These are phyloP conservation scores for Capsicum baccatum DNA, from an alignment of 257 asterid genomes.

Conservation along the genomic window DNA sequence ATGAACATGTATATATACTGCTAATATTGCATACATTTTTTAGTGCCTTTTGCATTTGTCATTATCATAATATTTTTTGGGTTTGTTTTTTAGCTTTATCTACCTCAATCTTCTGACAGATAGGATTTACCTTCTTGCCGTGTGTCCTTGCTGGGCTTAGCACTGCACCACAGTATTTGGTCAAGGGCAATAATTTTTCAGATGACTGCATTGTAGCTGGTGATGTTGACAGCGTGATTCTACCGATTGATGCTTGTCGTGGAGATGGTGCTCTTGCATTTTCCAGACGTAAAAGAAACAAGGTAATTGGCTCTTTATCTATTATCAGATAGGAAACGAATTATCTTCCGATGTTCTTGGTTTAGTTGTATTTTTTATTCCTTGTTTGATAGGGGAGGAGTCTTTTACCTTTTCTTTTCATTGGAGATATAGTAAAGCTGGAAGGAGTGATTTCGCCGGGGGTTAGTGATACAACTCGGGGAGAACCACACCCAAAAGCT, in stretches of 20 bases:
- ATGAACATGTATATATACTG: slow-evolving; percentile 15
- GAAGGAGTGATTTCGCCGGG: background rate
- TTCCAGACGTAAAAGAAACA: slow-evolving; percentile 48
- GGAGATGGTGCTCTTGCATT: slow-evolving; percentile 91
- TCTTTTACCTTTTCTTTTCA: background rate
- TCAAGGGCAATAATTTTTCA: slow-evolving; percentile 38
- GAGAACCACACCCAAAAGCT: no score
- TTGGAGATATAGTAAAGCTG: background rate
- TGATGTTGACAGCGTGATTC: slow-evolving; percentile 89
- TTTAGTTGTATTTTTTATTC: background rate
- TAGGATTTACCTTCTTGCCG: slow-evolving; percentile 95
- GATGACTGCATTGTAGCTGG: slow-evolving; percentile 55
- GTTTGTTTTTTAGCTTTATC: background rate
- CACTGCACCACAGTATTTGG: slow-evolving; percentile 77
- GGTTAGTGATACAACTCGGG: background rate
- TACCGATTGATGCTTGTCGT: slow-evolving; percentile 83
- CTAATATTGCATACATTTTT: background rate
- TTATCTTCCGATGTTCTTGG: background rate
- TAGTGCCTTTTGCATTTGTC: background rate
- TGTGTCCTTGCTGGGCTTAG: slow-evolving; percentile 94
- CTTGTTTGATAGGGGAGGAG: background rate
- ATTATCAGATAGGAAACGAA: background rate
- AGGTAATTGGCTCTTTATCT: slow-evolving; percentile 46
- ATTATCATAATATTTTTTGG: slow-evolving; percentile 19
- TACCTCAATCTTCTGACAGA: slow-evolving; percentile 46